Evolutionary conservation across 805 yeast genomes (phyloP).

Genomic region (Pichia nanzhaoensis): DNA sequence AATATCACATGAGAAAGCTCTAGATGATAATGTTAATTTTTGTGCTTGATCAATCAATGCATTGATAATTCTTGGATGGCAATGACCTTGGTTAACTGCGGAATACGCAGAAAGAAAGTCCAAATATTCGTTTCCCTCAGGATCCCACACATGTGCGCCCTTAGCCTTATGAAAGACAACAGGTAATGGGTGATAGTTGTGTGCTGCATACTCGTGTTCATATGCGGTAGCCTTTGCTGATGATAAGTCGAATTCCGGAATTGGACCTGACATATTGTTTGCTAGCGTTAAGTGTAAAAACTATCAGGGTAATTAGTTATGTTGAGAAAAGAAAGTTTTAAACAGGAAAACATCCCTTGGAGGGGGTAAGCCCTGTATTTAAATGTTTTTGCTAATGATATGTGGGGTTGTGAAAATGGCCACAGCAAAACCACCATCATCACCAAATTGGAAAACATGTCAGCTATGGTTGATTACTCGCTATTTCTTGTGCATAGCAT

Average conservation of each 20-base stretch:
- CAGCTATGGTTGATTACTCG: slow-evolving; percentile 13
- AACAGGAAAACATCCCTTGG: not conserved
- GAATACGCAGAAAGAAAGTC: slow-evolving; percentile 94
- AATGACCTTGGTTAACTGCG: slow-evolving; percentile 97
- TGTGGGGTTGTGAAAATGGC: too few species aligned
- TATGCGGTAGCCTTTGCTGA: slow-evolving; percentile 57
- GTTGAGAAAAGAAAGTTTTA: not conserved
- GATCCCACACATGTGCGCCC: slow-evolving; percentile 97
- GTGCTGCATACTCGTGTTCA: slow-evolving; percentile 85
- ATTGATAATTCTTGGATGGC: slow-evolving; percentile 84
- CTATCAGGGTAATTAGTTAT: not conserved
- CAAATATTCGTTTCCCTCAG: slow-evolving; percentile 89
- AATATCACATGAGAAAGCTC: slow-evolving; percentile 78
- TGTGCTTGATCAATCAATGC: slow-evolving; percentile 87
- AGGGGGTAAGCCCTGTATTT: not conserved
- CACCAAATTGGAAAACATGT: not conserved
- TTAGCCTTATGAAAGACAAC: slow-evolving; percentile 81
- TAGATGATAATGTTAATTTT: slow-evolving; percentile 74
- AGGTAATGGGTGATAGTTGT: slow-evolving; percentile 94
- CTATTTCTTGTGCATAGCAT: slow-evolving; percentile 14
- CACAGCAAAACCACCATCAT: not conserved
- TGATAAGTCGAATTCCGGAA: slow-evolving; percentile 43
- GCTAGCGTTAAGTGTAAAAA: not conserved
- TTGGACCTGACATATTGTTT: slow-evolving; percentile 8
- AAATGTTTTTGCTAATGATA: too few species aligned